Evolutionary conservation across 2,329 filamentous ascomycete genomes (phyloP), one percentile per base, ranked within the genome.

Genomic region (Parastagonospora nodorum): DNA sequence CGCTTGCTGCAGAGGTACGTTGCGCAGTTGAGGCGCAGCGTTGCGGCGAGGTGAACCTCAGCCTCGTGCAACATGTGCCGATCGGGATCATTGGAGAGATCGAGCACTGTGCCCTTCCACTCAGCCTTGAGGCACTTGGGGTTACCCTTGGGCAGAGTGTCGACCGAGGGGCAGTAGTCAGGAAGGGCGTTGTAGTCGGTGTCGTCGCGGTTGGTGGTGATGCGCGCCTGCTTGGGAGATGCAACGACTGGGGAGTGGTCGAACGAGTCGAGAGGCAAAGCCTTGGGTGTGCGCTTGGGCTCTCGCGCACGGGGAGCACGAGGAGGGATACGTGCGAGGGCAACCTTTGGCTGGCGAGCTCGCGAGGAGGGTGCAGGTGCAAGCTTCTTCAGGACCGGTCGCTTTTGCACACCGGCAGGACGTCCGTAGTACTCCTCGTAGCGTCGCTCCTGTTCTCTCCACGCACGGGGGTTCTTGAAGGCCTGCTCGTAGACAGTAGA

Each of bases 1-100:
- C 93, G 87, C 81, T 97, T 97, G 79, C 89, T 94, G 52, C 89
- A 92, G 19, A 97, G 82, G 68, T 97, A 97, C 10, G 89, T 93
- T 14, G 90, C 89, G 72, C 89, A 93, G 59, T 90, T 89, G 30
- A 97, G 84, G 48, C 92, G 86, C 28, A 97, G 82, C 42, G 86
- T 89, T 39, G 88, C 85, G 9, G 92, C 92, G 28, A 96, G 81
- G 14, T 80, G 78, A 28, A 92, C 68, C 76, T 97, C 93, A 53
- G 92, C 88, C 5, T 86, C 83, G 69, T 94, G 90, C 36, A 97
- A 84, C 33, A 90, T 78, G 49, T 85, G 71, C 19, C 82, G 80
- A 63, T 92, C 80, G 6, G 88, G 84, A 31, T 72, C 69, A 51
- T 82, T 80, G 72, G 81, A 84, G 39, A 96, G 84, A 67, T 95